Evolutionary conservation across 768 basidiomycete genomes (phyloP).

Genomic region (Suillus placidus): DNA sequence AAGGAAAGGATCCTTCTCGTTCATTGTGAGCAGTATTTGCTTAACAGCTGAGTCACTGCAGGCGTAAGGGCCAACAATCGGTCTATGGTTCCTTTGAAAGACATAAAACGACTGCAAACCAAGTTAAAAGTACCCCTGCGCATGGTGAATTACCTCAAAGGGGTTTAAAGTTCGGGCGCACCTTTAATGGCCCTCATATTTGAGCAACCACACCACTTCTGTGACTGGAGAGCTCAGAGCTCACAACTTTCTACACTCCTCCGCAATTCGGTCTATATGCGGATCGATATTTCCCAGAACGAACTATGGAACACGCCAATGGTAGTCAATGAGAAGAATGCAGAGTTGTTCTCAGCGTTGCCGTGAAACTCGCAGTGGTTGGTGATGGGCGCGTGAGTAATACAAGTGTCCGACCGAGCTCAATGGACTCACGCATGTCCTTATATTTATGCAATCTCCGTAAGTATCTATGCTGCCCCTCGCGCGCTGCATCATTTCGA

Average conservation of each 20-base stretch:
- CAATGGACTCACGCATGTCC: background rate
- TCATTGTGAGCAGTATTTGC: conserved; percentile 81
- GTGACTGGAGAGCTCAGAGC: background rate
- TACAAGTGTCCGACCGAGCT: background rate
- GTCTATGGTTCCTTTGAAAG: background rate
- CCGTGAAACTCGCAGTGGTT: conserved; percentile 9
- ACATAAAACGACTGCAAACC: conserved; percentile 43
- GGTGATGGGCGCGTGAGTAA: conserved; percentile 14
- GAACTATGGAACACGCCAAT: background rate
- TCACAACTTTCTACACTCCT: background rate
- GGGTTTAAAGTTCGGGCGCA: conserved; percentile 27
- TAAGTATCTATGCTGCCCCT: conserved; percentile 14
- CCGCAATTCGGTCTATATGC: background rate
- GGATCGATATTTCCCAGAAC: conserved; percentile 10
- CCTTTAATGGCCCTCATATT: conserved; percentile 70
- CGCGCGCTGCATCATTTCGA: conserved; percentile 10
- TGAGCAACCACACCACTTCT: background rate
- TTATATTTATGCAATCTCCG: conserved; percentile 3
- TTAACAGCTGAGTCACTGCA: conserved; percentile 86
- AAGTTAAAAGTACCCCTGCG: conserved; percentile 66
- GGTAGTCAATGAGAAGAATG: conserved; percentile 20
- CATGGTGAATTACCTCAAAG: conserved; percentile 11
- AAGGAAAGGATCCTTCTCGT: conserved; percentile 78
- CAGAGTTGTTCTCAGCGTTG: conserved; percentile 16
- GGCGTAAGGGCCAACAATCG: conserved; percentile 2